Evolutionary conservation across 345 rosid species (phyloP).

Genomic region (Combretum micranthum): DNA sequence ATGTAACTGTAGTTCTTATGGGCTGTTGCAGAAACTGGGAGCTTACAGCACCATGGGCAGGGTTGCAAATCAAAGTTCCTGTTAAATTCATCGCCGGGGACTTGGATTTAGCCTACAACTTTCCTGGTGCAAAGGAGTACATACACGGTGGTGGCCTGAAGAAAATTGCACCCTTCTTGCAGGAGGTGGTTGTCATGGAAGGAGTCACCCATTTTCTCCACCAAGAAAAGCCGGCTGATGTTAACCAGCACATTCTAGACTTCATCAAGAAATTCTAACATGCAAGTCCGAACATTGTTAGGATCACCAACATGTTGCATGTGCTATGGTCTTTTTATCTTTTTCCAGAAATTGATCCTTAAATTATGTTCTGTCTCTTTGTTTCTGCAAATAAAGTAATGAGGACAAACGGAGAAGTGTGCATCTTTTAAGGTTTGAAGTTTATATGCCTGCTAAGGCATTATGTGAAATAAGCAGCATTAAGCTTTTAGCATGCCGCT

Average conservation of each 20-base stretch:
- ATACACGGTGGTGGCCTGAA: constrained; percentile 51
- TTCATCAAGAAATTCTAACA: constrained; percentile 59
- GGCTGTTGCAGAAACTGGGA: constrained; percentile 72
- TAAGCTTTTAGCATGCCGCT: too few species aligned
- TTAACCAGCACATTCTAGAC: constrained; percentile 47
- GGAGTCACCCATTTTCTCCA: constrained; percentile 68
- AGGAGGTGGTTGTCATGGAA: constrained; percentile 76
- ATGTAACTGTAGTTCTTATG: not conserved
- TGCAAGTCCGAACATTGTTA: too few species aligned
- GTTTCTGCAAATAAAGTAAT: too few species aligned
- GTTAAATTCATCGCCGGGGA: constrained; percentile 82
- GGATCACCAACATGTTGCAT: too few species aligned
- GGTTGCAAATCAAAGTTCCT: constrained; percentile 57
- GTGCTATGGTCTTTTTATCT: too few species aligned
- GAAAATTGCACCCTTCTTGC: constrained; percentile 54
- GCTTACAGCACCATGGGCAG: constrained; percentile 58
- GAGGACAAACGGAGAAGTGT: too few species aligned
- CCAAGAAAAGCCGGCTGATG: constrained; percentile 64
- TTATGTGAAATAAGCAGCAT: too few species aligned
- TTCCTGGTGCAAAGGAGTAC: constrained; percentile 55
- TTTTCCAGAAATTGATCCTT: too few species aligned
- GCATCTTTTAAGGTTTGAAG: too few species aligned
- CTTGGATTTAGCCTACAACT: constrained; percentile 43
- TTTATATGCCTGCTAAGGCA: too few species aligned
- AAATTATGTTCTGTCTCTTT: too few species aligned